Evolutionary conservation across 306 rosid species (phyloP), one percentile per base, ranked within the genome.

Genomic region (Lupinus albus): DNA sequence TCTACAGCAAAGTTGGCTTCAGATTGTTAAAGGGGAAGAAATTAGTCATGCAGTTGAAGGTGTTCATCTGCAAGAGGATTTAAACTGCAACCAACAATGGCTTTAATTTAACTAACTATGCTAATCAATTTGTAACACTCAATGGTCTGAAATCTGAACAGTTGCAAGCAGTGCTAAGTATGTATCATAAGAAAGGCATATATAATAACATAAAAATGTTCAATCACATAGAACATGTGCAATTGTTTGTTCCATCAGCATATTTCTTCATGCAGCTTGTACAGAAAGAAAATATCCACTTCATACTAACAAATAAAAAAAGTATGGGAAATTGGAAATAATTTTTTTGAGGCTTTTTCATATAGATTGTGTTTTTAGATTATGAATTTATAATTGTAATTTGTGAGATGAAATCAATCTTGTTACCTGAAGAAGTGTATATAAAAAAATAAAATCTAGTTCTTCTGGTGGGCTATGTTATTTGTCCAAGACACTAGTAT

Each of bases 71-170:
- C 81, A 79, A 61, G 85, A 82, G 75, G 91, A 85, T 78, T 68
- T 80, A 33, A 86, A 80, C 76, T 79, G 63, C 79, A 89, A 92
- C 59, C 81, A 81, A 85, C 81, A 81, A 85, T 72, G 86, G 88
- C 59, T 92, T 73, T 53, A 42, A 42, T 42, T 42, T 42, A 86
- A 83, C 82, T 77, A 78, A 10, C 73, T 77, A 55, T 73, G 76
- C 79, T 85, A 53, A 75, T 63, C 67, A 60, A 10, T 54, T 68
- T 53, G 77, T 73, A 63, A 67, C 73, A 54, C 53, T 63, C 55
- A 50, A 65, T 60, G 61, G 46, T 57, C 60, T 68, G 14, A 13
- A 17, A 25, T 57, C 60, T 60, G 14, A 13, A 30, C 36, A 51
- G 52, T 44, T 53, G 20, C 47, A 47, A 32, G 70, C 65, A 35